Base-by-base conservation (phyloP, 768 basidiomycete species). In the Pholiota molesta region DNA sequence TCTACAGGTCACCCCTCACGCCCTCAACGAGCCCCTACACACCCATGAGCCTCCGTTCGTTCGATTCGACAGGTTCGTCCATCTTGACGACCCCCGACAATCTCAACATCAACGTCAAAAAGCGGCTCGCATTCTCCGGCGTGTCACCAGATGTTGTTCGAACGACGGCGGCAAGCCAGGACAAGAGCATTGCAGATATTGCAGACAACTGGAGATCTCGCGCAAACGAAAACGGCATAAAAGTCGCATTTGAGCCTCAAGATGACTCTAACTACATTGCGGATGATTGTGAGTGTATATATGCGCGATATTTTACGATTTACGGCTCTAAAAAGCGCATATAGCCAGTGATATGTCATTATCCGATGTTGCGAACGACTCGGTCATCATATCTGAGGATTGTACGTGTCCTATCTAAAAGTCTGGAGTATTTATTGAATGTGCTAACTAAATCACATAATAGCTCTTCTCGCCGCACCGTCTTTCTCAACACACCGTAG, bases 121-220 rank as follows among this genome's bases (percentile, higher is more conserved):
- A 79, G 56, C 70, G 72, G 72, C 81, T 71, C 70, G 63, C 64
- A 2, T 72, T 72, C 58, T 52, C 78, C 40, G 73, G 78, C 49
- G 68, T 77, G 21, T 86, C 83, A 17, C 83, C 80, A 13, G 83
- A 83, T 66, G 78, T 79, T 40, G 72, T 73, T 21, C 71, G 64
- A 29, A 70, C 62, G 31, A 60, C 68, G 28, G 73, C 66, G 63
- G 37, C 66, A 40, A 69, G 65, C 60, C 75, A 77, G 65, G 81
- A 81, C 65, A 78, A 80, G 65, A 82, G 80, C 68, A 76, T 86
- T 23, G 83, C 85, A 16, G 86, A 89, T 70, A 81, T 86, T 40
- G 83, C 87, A 5, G 81, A 83, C 35, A 90, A 84, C 70, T 92
- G 91, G 91, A 82, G 90, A 59, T 86, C 83, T 31, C 79, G 89